Conservation (phyloP, 1,284 basidiomycete species). For the Earliella scabrosa region DNA sequence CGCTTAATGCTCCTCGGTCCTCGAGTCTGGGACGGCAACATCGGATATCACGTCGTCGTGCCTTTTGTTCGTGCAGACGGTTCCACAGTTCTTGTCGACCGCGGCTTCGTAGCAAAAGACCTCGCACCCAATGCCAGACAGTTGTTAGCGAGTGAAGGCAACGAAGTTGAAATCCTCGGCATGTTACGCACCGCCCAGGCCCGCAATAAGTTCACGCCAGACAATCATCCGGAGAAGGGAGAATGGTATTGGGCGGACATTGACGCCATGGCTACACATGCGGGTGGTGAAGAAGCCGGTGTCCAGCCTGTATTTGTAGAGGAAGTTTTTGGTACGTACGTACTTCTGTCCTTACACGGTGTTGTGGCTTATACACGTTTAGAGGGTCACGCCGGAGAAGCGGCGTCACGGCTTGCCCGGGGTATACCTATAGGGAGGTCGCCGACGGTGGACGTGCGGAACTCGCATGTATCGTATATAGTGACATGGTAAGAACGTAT, state of each 20-base stretch:
- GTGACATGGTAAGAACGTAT: conserved; percentile 79
- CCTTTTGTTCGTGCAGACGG: conserved; percentile 81
- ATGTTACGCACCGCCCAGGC: conserved; percentile 76
- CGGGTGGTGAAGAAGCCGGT: conserved; percentile 69
- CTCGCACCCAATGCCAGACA: conserved; percentile 42
- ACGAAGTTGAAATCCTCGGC: conserved; percentile 70
- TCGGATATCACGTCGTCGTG: conserved; percentile 87
- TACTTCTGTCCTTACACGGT: neutral
- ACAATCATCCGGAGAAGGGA: conserved; percentile 81
- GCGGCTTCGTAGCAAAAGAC: conserved; percentile 88
- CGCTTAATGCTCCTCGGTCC: conserved; percentile 87
- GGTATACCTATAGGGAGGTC: conserved; percentile 89
- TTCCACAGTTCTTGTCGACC: conserved; percentile 86
- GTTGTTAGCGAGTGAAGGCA: conserved; percentile 41
- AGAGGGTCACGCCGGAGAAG: conserved; percentile 85
- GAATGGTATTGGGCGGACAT: conserved; percentile 95
- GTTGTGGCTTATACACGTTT: conserved; percentile 12
- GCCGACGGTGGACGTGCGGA: conserved; percentile 88
- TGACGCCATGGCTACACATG: conserved; percentile 78
- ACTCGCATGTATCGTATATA: conserved; percentile 95
- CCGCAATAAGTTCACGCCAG: conserved; percentile 85
- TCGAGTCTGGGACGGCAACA: conserved; percentile 84
- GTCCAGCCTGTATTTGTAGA: conserved; percentile 89
- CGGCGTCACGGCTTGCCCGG: conserved; percentile 61
- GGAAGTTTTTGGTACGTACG: conserved; percentile 76